Percentiles rank a stretch among this genome's conserved stretches.
These are phyloP conservation scores for Smittium mucronatum DNA, from an alignment of 371 early-diverging fungal genomes.

Conservation along the genomic window DNA sequence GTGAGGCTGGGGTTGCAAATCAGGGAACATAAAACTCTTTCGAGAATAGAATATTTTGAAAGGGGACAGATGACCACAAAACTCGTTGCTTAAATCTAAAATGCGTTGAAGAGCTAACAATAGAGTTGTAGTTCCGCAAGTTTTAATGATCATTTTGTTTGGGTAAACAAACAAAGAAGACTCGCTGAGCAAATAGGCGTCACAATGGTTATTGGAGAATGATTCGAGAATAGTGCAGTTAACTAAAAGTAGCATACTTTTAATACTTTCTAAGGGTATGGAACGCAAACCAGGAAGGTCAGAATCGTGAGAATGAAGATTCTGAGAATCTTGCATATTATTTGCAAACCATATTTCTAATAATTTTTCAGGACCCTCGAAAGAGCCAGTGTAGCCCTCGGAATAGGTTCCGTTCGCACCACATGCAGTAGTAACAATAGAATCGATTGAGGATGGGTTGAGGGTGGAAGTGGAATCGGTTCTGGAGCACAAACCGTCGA, in stretches of 20 bases:
- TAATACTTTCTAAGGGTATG: slow-evolving; percentile 66
- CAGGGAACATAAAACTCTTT: slow-evolving; percentile 96
- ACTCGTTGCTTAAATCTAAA: too few relatives aligned
- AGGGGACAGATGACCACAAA: too few relatives aligned
- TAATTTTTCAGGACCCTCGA: slow-evolving; percentile 94
- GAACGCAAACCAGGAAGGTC: slow-evolving; percentile 52
- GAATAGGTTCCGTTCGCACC: slow-evolving; percentile 30
- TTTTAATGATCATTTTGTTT: too few relatives aligned
- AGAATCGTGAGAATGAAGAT: slow-evolving; percentile 26
- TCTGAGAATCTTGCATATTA: slow-evolving; percentile 25
- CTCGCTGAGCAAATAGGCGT: too few relatives aligned
- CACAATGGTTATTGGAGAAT: too few relatives aligned
- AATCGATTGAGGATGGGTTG: neutral
- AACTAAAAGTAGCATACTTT: slow-evolving; percentile 79
- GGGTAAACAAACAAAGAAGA: too few relatives aligned
- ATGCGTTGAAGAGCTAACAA: too few relatives aligned
- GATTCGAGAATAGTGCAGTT: slow-evolving; percentile 82
- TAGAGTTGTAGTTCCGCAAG: too few relatives aligned
- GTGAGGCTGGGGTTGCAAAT: slow-evolving; percentile 76
- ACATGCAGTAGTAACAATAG: slow-evolving; percentile 23
- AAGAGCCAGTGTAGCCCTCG: slow-evolving; percentile 40
- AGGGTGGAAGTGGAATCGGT: neutral
- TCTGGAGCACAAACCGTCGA: neutral
- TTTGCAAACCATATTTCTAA: slow-evolving; percentile 85
- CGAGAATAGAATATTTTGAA: too few relatives aligned